phyloP scores from a whole-genome alignment of 164 flowering plant species.

The Malania oleifera region DNA sequence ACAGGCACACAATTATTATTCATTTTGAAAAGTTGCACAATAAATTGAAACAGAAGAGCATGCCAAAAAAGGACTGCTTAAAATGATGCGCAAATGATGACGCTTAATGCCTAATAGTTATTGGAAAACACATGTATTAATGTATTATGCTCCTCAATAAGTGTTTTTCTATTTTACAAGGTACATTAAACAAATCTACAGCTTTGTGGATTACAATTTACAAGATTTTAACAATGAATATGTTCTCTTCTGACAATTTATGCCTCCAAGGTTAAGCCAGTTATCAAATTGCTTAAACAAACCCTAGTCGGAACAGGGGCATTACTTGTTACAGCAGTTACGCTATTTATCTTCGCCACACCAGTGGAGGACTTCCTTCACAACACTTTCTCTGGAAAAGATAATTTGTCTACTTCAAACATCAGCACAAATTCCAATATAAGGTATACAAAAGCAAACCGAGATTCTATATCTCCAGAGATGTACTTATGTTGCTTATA shows the following conservation, averaged over 20 bases:
- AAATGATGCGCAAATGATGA: background rate
- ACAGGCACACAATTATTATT: background rate
- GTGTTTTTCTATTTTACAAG: background rate
- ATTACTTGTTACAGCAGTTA: slow-evolving; percentile 60
- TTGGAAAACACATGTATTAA: background rate
- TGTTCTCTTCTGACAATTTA: slow-evolving; percentile 5
- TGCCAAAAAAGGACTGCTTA: background rate
- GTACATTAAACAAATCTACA: background rate
- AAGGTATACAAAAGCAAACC: slow-evolving; percentile 32
- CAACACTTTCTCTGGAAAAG: slow-evolving; percentile 28
- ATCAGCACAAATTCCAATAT: slow-evolving; percentile 41
- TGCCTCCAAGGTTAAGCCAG: slow-evolving; percentile 77
- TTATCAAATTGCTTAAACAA: slow-evolving; percentile 82
- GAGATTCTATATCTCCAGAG: slow-evolving; percentile 3
- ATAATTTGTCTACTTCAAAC: slow-evolving; percentile 31
- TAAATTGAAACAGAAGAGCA: background rate
- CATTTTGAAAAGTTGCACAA: background rate
- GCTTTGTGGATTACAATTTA: background rate
- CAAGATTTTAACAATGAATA: slow-evolving; percentile 9
- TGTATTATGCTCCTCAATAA: background rate
- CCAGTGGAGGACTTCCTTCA: slow-evolving; percentile 71
- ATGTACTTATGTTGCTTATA: background rate
- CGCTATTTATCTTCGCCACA: slow-evolving; percentile 65
- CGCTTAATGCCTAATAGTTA: background rate
- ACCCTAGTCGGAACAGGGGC: slow-evolving; percentile 90